A percentile compares a stretch with the other conserved stretches of the same genome.
phyloP scores from a whole-genome alignment of 495 filamentous ascomycete genomes.

The Aspergillus conjunctus region DNA sequence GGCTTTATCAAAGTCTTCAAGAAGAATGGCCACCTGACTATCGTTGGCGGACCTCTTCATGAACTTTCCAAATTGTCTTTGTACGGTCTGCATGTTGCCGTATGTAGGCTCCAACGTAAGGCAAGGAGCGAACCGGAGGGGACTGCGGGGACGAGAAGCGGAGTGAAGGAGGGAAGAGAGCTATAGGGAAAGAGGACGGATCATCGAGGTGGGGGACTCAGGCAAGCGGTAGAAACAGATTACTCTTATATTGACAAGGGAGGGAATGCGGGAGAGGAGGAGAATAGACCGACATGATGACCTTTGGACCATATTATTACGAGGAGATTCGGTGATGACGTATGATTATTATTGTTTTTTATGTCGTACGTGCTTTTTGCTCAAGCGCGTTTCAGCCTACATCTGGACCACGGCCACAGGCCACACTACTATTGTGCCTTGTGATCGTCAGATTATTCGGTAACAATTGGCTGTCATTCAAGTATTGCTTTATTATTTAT shows the following conservation, averaged over 20 bases:
- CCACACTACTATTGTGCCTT: constrained; percentile 4
- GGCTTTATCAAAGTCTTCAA: constrained; percentile 83
- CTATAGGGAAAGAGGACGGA: not conserved
- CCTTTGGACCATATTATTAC: too few species aligned
- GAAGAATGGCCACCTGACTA: constrained; percentile 71
- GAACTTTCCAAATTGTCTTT: constrained; percentile 73
- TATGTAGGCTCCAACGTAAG: constrained; percentile 1
- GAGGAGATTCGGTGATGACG: not conserved
- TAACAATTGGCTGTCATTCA: too few species aligned
- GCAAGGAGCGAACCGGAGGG: not conserved
- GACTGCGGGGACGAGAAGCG: constrained; percentile 12
- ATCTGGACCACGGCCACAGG: constrained; percentile 24
- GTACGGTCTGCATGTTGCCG: constrained; percentile 75
- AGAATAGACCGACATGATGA: constrained; percentile 9
- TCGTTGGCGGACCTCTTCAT: constrained; percentile 73
- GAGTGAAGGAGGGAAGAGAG: not conserved
- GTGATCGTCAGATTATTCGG: too few species aligned
- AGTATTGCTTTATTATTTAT: too few species aligned
- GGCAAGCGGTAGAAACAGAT: not conserved
- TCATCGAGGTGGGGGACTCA: not conserved
- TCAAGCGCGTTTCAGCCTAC: constrained; percentile 30
- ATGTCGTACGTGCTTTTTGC: too few species aligned
- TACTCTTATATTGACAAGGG: not conserved
- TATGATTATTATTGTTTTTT: too few species aligned
- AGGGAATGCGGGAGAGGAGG: constrained; percentile 9